These are phyloP conservation scores for Quercus cerris DNA, from an alignment of 306 rosid species.

Conservation along the genomic window DNA sequence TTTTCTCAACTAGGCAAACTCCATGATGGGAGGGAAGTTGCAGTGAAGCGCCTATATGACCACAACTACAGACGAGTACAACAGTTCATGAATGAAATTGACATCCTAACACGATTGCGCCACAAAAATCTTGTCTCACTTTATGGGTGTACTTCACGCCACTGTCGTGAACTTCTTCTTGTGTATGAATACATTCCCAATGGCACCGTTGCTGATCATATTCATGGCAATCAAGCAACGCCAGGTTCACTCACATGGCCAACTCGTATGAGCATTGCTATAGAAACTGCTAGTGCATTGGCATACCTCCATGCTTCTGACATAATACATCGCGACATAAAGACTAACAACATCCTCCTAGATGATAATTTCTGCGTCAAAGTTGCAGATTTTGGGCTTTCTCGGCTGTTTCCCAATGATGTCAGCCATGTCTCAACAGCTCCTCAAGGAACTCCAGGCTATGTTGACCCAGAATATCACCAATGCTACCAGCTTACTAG, in stretches of 20 bases:
- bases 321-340: constrained; percentile 66
- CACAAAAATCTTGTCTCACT: constrained; percentile 57
- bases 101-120: constrained; percentile 51
- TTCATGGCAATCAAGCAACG: constrained; percentile 33
- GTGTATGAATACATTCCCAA: constrained; percentile 62
- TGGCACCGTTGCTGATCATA: constrained; percentile 62
- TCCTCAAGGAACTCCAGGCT: constrained; percentile 76
- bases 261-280: constrained; percentile 51
- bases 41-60: constrained; percentile 58
- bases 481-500: constrained; percentile 56
- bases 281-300: constrained; percentile 60
- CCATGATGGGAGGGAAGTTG: constrained; percentile 68
- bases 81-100: constrained; percentile 54
- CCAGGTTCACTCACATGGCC: constrained; percentile 36
- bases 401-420: constrained; percentile 49
- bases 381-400: constrained; percentile 72
- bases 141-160: constrained; percentile 64
- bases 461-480: constrained; percentile 61
- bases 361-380: constrained; percentile 44
- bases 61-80: constrained; percentile 49
- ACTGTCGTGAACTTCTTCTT: constrained; percentile 46
- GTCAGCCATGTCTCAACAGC: constrained; percentile 65
- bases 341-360: constrained; percentile 63
- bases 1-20: constrained; percentile 41
- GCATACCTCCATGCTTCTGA: constrained; percentile 64